phyloP scores from a whole-genome alignment of 1,139 yeast genomes.

The Candida anutae region DNA sequence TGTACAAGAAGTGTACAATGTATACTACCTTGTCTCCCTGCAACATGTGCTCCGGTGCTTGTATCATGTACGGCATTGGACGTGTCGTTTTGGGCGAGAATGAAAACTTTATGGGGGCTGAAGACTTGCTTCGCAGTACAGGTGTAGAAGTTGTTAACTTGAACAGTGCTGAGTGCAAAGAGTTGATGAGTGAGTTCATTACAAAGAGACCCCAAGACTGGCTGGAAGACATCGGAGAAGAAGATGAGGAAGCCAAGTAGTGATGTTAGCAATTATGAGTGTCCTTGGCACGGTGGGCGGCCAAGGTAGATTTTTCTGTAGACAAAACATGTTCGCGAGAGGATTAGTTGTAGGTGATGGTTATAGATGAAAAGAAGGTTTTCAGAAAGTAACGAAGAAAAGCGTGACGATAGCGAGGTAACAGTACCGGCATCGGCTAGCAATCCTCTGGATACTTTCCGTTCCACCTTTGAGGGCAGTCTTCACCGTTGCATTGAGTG shows the following conservation, averaged over 20 bases:
- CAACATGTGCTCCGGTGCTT: constrained; percentile 92
- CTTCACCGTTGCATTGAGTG: constrained; percentile 44
- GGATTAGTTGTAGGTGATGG: too few species aligned
- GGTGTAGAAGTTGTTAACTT: constrained; percentile 74
- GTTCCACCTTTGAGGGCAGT: too few species aligned
- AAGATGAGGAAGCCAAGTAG: too few species aligned
- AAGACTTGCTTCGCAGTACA: constrained; percentile 53
- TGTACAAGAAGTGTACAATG: constrained; percentile 67
- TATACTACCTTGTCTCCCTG: constrained; percentile 93
- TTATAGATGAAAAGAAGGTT: too few species aligned
- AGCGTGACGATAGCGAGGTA: too few species aligned
- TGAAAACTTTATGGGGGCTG: constrained; percentile 69
- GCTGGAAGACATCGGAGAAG: constrained; percentile 85
- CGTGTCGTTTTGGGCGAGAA: constrained; percentile 88
- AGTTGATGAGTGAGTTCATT: constrained; percentile 70
- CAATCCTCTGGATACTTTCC: too few species aligned
- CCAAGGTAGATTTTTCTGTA: not conserved
- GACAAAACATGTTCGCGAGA: too few species aligned
- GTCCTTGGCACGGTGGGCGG: too few species aligned
- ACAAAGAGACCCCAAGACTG: constrained; percentile 71
- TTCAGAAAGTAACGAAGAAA: too few species aligned
- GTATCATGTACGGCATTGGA: constrained; percentile 76
- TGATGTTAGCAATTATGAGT: not conserved
- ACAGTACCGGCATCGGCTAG: too few species aligned
- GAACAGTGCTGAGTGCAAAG: constrained; percentile 60